Conservation (phyloP, 2,329 filamentous ascomycete genomes). For the Dothistroma septosporum region DNA sequence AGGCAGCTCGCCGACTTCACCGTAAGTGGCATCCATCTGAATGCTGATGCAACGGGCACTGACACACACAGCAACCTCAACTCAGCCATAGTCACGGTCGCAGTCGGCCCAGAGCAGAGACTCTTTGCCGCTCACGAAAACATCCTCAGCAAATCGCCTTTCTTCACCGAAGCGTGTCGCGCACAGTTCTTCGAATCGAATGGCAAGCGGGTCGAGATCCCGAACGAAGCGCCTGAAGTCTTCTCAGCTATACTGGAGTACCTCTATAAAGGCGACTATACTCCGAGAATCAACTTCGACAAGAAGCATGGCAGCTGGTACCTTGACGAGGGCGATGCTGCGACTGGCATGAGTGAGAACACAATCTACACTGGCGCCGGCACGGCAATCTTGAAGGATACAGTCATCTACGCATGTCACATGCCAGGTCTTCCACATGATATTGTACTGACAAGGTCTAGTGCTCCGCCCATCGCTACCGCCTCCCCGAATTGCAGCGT, state of each 20-base stretch:
- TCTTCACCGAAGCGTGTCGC: conserved; percentile 65
- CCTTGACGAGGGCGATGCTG: conserved; percentile 59
- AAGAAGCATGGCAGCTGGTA: conserved; percentile 77
- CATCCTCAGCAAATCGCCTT: conserved; percentile 71
- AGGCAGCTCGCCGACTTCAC: conserved; percentile 31
- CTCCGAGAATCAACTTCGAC: conserved; percentile 75
- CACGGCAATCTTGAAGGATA: conserved; percentile 75
- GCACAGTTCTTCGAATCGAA: conserved; percentile 59
- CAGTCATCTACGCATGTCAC: conserved; percentile 66
- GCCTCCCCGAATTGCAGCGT: conserved; percentile 77
- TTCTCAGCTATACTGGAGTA: conserved; percentile 88
- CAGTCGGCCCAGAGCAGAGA: conserved; percentile 64
- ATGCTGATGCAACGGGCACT: conserved; percentile 1
- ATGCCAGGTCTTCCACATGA: background rate
- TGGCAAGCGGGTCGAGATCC: conserved; percentile 70
- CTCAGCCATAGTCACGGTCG: conserved; percentile 78
- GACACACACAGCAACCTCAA: conserved; percentile 18
- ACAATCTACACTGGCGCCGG: conserved; percentile 66
- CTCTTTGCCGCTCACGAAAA: conserved; percentile 92
- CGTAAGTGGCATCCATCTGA: conserved; percentile 21
- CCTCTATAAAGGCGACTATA: conserved; percentile 92
- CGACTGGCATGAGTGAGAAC: conserved; percentile 52
- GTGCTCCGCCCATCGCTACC: conserved; percentile 81
- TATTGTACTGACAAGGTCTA: conserved; percentile 16
- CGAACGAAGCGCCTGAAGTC: conserved; percentile 83